Conservation (phyloP, 1,284 basidiomycete species). For the Sanghuangporus baumii region DNA sequence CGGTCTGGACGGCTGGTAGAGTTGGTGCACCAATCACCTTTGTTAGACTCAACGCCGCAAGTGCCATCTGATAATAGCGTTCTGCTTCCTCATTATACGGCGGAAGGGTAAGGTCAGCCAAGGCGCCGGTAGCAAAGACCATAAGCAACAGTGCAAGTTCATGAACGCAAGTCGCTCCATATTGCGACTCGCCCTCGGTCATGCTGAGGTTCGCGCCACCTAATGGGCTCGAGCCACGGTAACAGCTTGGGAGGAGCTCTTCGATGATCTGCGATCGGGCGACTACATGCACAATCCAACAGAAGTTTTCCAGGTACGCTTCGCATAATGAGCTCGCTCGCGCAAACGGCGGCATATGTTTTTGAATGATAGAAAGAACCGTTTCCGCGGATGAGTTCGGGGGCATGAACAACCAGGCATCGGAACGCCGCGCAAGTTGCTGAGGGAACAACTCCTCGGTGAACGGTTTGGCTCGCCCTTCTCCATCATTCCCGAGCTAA, state of each 20-base stretch:
- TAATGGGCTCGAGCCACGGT: background rate
- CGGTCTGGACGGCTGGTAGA: conserved; percentile 29
- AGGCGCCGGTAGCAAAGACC: conserved; percentile 22
- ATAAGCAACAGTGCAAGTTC: conserved; percentile 23
- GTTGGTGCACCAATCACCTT: conserved; percentile 32
- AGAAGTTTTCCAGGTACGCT: conserved; percentile 49
- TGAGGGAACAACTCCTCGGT: conserved; percentile 10
- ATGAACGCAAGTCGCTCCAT: conserved; percentile 11
- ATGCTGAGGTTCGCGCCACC: background rate
- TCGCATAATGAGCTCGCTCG: conserved; percentile 42
- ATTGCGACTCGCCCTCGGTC: background rate
- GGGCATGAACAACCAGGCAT: conserved; percentile 13
- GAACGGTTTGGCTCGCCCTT: background rate
- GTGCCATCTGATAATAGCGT: conserved; percentile 25
- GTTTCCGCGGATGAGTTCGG: conserved; percentile 3
- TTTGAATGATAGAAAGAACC: conserved; percentile 5
- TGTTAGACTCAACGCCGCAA: conserved; percentile 32
- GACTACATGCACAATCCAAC: conserved; percentile 53
- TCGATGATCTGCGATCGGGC: conserved; percentile 44
- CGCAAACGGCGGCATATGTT: conserved; percentile 22
- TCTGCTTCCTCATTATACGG: conserved; percentile 22
- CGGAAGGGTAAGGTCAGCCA: conserved; percentile 20
- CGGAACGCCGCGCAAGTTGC: conserved; percentile 5
- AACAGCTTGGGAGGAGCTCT: conserved; percentile 39
- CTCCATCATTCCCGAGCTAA: conserved; percentile 9